Conservation (phyloP, 257 asterid species). For the Nicotiana tomentosiformis region DNA sequence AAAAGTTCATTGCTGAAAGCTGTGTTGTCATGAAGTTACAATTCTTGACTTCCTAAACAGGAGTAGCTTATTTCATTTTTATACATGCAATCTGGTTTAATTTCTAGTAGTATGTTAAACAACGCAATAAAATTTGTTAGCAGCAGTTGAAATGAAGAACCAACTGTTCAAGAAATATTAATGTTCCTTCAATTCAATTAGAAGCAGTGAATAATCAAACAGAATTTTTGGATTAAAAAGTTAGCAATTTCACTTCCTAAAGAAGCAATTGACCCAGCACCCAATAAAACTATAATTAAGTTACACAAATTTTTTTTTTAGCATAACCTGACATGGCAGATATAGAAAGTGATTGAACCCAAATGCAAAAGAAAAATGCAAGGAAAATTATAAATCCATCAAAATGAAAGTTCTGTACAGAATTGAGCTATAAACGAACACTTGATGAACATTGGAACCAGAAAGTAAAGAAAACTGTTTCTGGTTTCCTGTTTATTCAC, state of each 20-base stretch:
- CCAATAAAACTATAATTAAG: no score
- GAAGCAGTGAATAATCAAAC: background rate
- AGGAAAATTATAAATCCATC: background rate
- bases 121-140: background rate
- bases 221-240: background rate
- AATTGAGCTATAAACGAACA: background rate
- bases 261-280: background rate
- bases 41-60: background rate
- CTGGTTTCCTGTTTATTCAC: background rate
- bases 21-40: background rate
- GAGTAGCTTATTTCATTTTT: background rate
- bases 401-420: background rate
- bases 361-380: background rate
- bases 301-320: background rate
- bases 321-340: background rate
- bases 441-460: background rate
- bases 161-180: background rate
- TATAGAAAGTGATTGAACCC: background rate
- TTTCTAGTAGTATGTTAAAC: background rate
- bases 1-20: background rate
- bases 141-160: background rate
- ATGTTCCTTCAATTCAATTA: background rate
- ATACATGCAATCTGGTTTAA: background rate
- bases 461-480: background rate
- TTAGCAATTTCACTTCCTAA: background rate